A percentile compares a stretch with the other conserved stretches of the same genome.
Conservation (phyloP, 78 protist genomes). For the Protostelium mycophagum region DNA sequence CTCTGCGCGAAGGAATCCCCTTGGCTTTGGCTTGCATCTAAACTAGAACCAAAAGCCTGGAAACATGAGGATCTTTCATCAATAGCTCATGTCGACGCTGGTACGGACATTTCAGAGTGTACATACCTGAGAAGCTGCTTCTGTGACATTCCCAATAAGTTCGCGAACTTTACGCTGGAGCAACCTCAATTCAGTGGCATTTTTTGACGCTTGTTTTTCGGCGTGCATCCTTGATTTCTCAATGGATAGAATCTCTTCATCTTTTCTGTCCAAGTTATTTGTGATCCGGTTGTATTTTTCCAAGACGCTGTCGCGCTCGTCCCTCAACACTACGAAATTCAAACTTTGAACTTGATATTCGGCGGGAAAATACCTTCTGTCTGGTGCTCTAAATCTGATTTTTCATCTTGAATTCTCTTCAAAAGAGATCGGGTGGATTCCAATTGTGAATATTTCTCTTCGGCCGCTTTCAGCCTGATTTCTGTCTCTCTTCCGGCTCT, state of each 20-base stretch:
- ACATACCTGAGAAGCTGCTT: neutral
- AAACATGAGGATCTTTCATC: no score
- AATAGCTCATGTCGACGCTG: no score
- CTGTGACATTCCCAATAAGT: neutral
- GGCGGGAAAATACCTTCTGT: neutral
- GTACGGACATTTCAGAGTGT: no score
- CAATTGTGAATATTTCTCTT: neutral
- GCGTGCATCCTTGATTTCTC: neutral
- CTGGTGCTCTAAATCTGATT: neutral
- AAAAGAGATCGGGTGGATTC: neutral
- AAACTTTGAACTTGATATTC: no score
- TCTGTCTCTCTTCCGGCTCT: neutral
- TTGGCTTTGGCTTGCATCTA: no score
- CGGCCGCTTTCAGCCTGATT: neutral
- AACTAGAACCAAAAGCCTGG: no score
- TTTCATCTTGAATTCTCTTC: neutral
- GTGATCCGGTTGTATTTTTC: neutral
- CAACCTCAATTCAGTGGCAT: neutral
- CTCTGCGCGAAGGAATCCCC: no score
- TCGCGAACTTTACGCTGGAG: neutral
- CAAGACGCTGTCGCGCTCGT: neutral
- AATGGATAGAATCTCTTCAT: neutral
- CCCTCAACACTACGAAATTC: no score
- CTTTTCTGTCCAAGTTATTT: neutral
- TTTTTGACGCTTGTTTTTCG: neutral